Base-by-base conservation (phyloP, 805 yeast species). In the Cyberlindnera subsufficiens region DNA sequence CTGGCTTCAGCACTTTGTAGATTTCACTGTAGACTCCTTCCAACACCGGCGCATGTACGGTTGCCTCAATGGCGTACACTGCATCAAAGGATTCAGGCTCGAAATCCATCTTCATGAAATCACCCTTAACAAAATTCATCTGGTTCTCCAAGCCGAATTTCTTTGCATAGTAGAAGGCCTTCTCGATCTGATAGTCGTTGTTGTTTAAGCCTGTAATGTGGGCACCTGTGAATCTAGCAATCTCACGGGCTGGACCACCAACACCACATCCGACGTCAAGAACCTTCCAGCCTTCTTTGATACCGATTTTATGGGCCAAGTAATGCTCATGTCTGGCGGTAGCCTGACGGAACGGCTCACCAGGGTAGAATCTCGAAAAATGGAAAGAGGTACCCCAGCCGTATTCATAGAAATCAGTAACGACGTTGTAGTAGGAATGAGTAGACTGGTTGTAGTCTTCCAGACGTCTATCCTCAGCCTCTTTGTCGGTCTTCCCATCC, bases 331-430 rank as follows among this genome's bases (percentile, higher is more conserved):
- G 99, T 72, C 96, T 82, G 32, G 98, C 98, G 53, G 87, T 81
- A 35, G 97, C 95, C 67, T 91, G 98, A 59, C 78, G 71, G 71
- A 93, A 93, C 18, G 93, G 80, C 70, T 93, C 99, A 50, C 97
- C 97, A 61, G 73, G 75, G 72, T 87, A 91, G 72, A 83, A 93
- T 58, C 96, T 81, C 34, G 95, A 86, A 67, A 93, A 93, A 67
- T 93, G 99, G 87, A 93, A 93, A 14, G 96, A 87, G 15, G 96
- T 77, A 52, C 99, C 99, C 99, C 99, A 93, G 39, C 99, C 99
- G 67, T 93, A 91, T 71, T 93, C 99, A 74, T 93, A 93, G 60
- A 93, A 93, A 68, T 91, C 99, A 25, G 99, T 93, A 39, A 87
- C 97, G 62, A 91, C 80, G 70, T 93, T 93, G 74, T 91, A 91